These are phyloP conservation scores for Craspedostauros australis DNA, from an alignment of 108 stramenopile genomes.

Conservation along the genomic window DNA sequence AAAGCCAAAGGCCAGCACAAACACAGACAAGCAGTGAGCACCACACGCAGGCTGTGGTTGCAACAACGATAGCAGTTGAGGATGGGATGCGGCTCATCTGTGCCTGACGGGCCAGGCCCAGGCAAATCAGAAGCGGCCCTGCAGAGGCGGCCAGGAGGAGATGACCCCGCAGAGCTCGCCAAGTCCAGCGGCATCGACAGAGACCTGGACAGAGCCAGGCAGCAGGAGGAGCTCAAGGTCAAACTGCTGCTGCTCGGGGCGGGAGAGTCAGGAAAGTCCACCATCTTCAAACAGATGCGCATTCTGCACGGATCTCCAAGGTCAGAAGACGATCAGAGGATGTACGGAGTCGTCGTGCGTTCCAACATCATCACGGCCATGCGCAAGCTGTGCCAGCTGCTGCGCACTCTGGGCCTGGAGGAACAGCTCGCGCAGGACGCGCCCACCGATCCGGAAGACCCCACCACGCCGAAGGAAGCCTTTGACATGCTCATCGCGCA, in stretches of 20 bases:
- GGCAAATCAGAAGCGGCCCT: too few species aligned
- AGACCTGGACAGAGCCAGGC: conserved; percentile 36
- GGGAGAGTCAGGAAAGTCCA: conserved; percentile 98
- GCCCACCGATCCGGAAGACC: conserved; percentile 27
- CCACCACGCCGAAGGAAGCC: conserved; percentile 66
- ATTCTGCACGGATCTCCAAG: conserved; percentile 65
- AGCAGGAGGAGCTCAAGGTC: conserved; percentile 70
- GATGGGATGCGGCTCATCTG: too few species aligned
- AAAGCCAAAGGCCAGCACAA: too few species aligned
- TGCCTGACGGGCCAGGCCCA: too few species aligned
- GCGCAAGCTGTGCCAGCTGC: conserved; percentile 62
- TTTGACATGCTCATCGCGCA: conserved; percentile 46
- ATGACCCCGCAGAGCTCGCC: conserved; percentile 30
- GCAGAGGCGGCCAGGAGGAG: conserved; percentile 9
- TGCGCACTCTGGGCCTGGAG: conserved; percentile 58
- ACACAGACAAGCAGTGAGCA: too few species aligned
- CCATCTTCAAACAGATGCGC: conserved; percentile 96
- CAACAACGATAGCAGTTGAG: too few species aligned
- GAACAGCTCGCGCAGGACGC: conserved; percentile 58
- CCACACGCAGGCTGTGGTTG: too few species aligned
- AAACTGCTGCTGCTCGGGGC: conserved; percentile 98
- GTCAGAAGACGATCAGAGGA: conserved; percentile 69
- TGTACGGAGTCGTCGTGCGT: conserved; percentile 83
- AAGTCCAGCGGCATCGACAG: conserved; percentile 40
- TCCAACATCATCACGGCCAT: conserved; percentile 76